Conservation (phyloP, 2,329 filamentous ascomycete species). For the Passalora sequoiae region DNA sequence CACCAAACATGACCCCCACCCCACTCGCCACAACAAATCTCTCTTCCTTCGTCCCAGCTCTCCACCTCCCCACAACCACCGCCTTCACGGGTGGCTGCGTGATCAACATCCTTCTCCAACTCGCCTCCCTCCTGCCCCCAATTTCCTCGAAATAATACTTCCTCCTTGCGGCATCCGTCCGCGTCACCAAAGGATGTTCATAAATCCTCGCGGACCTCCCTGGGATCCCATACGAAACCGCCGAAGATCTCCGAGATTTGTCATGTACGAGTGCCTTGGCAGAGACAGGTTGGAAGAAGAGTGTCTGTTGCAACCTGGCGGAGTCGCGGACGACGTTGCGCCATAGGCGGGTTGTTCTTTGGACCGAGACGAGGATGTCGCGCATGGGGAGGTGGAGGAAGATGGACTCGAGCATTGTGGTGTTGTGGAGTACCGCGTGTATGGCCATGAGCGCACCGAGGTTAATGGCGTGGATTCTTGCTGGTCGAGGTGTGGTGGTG, state of each 20-base stretch:
- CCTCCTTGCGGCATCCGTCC: not conserved
- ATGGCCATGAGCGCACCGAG: not conserved
- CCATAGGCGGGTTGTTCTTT: conserved; percentile 1
- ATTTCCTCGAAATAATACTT: not conserved
- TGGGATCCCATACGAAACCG: not conserved
- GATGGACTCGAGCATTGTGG: conserved; percentile 1
- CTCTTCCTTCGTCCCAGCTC: not conserved
- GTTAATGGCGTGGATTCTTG: not conserved
- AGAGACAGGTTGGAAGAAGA: conserved; percentile 1
- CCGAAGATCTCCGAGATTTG: not conserved
- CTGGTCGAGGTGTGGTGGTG: not conserved
- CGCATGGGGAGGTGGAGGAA: conserved; percentile 1
- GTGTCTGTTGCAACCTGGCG: not conserved
- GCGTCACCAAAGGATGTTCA: not conserved
- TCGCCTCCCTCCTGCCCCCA: not conserved
- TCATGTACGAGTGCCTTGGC: not conserved
- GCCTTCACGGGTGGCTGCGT: conserved; percentile 3
- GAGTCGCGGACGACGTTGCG: not conserved
- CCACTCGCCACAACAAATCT: not conserved
- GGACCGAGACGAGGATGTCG: not conserved
- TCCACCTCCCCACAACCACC: not conserved
- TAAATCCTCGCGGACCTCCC: not conserved
- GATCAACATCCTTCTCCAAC: conserved; percentile 3
- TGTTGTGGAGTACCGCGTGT: conserved; percentile 1
- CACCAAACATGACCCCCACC: not conserved